phyloP scores from a whole-genome alignment of 352 stramenopile genomes.

The Pythium aquatile region DNA sequence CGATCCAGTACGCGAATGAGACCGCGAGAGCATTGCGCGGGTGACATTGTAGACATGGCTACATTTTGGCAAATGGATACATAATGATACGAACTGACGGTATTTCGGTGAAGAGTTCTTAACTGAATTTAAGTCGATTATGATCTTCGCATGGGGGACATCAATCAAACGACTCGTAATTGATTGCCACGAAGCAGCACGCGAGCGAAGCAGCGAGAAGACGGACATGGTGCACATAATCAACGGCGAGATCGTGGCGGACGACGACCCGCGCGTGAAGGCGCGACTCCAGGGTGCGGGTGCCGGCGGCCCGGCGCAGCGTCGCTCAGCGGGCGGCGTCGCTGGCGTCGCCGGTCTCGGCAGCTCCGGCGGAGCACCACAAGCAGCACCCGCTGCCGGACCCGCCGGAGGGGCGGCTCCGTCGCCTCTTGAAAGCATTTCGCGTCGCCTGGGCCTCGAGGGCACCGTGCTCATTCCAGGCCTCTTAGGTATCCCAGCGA shows the following conservation, averaged over 20 bases:
- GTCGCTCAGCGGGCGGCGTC: constrained; percentile 9
- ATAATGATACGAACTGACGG: neutral
- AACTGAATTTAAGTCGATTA: neutral
- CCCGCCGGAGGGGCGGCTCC: constrained; percentile 4
- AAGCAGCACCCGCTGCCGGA: constrained; percentile 10
- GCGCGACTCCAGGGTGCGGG: constrained; percentile 22
- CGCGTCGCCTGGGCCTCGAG: constrained; percentile 55
- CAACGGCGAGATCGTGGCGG: constrained; percentile 83
- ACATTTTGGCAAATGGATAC: constrained; percentile 8
- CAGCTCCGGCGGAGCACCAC: constrained; percentile 7
- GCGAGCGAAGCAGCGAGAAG: neutral
- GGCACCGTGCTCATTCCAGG: constrained; percentile 59
- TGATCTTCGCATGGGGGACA: neutral
- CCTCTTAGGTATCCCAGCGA: constrained; percentile 50
- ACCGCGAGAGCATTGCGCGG: constrained; percentile 4
- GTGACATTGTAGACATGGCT: constrained; percentile 7
- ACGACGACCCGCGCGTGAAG: constrained; percentile 79
- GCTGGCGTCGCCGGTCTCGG: constrained; percentile 8
- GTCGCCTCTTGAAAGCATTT: constrained; percentile 50
- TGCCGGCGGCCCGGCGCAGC: constrained; percentile 6
- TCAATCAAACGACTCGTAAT: neutral
- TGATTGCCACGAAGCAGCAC: constrained; percentile 10
- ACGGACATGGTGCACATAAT: constrained; percentile 84
- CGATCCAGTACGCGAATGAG: constrained; percentile 23
- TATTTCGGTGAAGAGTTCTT: neutral